Percentiles rank a stretch among this genome's conserved stretches.
These are phyloP conservation scores for Crithidia bombi DNA, from an alignment of 208 protist species.

Conservation along the genomic window DNA sequence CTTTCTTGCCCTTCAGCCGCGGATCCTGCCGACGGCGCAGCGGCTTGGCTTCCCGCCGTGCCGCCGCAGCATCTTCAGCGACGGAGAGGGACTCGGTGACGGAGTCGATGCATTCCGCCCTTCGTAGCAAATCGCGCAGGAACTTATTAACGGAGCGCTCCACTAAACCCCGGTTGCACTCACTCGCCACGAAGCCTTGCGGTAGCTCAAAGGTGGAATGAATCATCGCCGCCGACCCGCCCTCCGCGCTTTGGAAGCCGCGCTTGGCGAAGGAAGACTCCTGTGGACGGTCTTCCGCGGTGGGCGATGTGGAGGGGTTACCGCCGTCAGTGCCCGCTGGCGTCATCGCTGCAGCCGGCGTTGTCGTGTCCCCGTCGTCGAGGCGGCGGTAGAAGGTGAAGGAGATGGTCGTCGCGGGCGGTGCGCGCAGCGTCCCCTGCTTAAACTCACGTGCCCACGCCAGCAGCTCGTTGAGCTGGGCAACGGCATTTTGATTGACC, in stretches of 20 bases:
- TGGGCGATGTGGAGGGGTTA: too few relatives aligned
- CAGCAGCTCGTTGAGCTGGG: constrained; percentile 91
- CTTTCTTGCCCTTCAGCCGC: constrained; percentile 18
- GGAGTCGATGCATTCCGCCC: constrained; percentile 84
- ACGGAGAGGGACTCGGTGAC: constrained; percentile 77
- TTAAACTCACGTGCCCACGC: constrained; percentile 91
- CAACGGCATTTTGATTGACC: constrained; percentile 86
- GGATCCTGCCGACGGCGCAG: constrained; percentile 55
- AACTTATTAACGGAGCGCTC: constrained; percentile 91
- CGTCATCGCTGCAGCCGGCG: background rate
- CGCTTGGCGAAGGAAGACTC: constrained; percentile 31
- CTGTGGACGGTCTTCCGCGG: constrained; percentile 4
- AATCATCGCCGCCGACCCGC: constrained; percentile 31
- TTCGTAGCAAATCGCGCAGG: constrained; percentile 84
- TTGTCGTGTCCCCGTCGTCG: constrained; percentile 37
- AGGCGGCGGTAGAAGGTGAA: constrained; percentile 86
- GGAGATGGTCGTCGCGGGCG: constrained; percentile 72
- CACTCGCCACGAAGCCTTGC: constrained; percentile 71
- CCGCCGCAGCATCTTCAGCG: constrained; percentile 76
- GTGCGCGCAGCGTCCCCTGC: constrained; percentile 65
- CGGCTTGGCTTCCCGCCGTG: constrained; percentile 75
- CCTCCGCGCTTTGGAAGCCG: constrained; percentile 12
- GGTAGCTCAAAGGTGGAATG: constrained; percentile 86
- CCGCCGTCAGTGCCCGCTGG: too few relatives aligned
- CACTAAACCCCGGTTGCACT: constrained; percentile 76